Evolutionary conservation across 2,329 filamentous ascomycete genomes (phyloP), one percentile per base, ranked within the genome.

Genomic region (Talaromyces sp.): DNA sequence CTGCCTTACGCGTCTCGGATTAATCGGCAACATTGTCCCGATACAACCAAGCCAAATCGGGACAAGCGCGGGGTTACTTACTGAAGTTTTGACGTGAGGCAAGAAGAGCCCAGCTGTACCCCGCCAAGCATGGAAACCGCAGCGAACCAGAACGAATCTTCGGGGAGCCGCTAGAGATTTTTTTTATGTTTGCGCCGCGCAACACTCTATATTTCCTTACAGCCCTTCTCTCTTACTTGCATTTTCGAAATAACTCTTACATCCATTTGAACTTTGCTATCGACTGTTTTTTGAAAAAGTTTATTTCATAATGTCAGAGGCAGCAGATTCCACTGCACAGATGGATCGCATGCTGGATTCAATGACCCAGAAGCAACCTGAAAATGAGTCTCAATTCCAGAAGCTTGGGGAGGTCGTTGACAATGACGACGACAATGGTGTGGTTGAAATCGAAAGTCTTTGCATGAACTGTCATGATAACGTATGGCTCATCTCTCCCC

Each of bases 401-500:
- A 78, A 77, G 52, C 72, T 74, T n/a, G 73, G 75, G 7, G 75
- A 79, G 63, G 67, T 79, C 49, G 75, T 78, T 15, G 75, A 79
- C 66, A 70, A 70, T 50, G 69, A 79, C 65, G 77, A 80, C 33
- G 78, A 79, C 45, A 77, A 73, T n/a, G 80, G 79, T 41, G 70
- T 81, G 5, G 79, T 81, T 70, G 71, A 78, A 59, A 70, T 83
- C 25, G 90, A 93, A 78, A 92, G 89, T 69, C 83, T 94, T 25
- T 94, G 91, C 82, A 93, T 94, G 91, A 93, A 92, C 81, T 94
- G 91, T 79, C 86, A 89, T 71, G 83, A 92, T 70, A 90, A 92
- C 84, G 90, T 90, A 81, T 63, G 68, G 54, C 39, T 41, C 25
- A 49, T 43, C 37, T 13, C 22, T 22, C 61, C 27, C 27, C 27